These are phyloP conservation scores for Picea sitchensis DNA, from an alignment of 75 land plant species.

Conservation along the genomic window DNA sequence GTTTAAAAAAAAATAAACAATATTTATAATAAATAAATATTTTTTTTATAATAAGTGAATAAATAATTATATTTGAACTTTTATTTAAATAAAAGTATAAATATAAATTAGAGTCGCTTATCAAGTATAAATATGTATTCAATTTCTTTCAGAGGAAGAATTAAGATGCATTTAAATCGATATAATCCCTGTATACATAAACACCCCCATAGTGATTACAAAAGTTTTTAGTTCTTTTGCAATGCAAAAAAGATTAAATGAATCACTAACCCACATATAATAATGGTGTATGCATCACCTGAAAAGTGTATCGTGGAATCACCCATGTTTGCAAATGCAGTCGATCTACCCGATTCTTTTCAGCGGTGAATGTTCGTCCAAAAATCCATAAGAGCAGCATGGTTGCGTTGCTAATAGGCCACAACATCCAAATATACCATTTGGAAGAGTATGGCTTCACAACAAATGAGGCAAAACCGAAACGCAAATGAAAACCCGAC, in stretches of 20 bases:
- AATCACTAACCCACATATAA: not conserved
- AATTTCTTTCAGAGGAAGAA: not conserved
- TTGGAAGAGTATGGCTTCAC: constrained; percentile 42
- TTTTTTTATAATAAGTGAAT: too few relatives aligned
- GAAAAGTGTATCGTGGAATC: constrained; percentile 53
- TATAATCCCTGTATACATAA: not conserved
- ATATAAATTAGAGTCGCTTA: too few relatives aligned
- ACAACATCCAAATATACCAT: constrained; percentile 52
- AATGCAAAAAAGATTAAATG: not conserved
- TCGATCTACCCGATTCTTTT: constrained; percentile 36
- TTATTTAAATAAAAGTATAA: too few relatives aligned
- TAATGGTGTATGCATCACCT: constrained; percentile 24
- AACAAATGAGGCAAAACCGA: constrained; percentile 60
- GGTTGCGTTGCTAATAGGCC: constrained; percentile 40
- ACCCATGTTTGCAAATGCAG: constrained; percentile 65
- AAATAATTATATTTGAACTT: too few relatives aligned
- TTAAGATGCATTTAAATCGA: not conserved
- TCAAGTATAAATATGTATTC: too few relatives aligned
- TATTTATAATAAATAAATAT: too few relatives aligned
- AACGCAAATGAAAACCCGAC: constrained; percentile 51
- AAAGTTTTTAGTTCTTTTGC: not conserved
- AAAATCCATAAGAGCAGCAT: constrained; percentile 31
- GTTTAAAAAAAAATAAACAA: too few relatives aligned
- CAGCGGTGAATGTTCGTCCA: constrained; percentile 41
- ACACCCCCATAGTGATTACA: too few relatives aligned